These are phyloP conservation scores for Eutrema heterophyllum DNA, from an alignment of 345 rosid species.

Conservation along the genomic window DNA sequence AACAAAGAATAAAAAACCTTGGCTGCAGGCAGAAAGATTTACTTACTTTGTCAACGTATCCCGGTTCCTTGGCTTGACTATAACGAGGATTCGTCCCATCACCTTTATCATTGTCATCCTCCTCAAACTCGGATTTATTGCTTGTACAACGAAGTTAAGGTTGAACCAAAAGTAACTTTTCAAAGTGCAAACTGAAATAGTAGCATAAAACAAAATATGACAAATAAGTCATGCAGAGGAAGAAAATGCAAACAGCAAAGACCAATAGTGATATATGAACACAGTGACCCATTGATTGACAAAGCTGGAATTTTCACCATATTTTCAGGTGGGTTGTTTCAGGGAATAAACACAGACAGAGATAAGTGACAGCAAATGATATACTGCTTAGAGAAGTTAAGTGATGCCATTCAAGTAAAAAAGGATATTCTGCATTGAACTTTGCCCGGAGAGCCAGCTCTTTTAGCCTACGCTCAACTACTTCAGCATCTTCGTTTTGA, in stretches of 20 bases:
- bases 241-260: background rate
- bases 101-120: slow-evolving; percentile 54
- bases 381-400: background rate
- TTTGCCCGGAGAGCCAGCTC: slow-evolving; percentile 77
- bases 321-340: slow-evolving; percentile 2
- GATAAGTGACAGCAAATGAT: background rate
- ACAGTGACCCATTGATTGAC: background rate
- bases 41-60: slow-evolving; percentile 69
- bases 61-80: slow-evolving; percentile 55
- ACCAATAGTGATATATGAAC: background rate
- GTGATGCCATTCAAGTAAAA: slow-evolving; percentile 16
- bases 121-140: slow-evolving; percentile 54
- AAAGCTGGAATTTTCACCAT: background rate
- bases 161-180: slow-evolving; percentile 17
- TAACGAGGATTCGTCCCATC: slow-evolving; percentile 32
- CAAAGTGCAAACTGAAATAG: slow-evolving; percentile 13
- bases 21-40: slow-evolving; percentile 5
- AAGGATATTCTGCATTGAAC: slow-evolving; percentile 93
- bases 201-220: slow-evolving; percentile 4
- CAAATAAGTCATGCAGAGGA: background rate
- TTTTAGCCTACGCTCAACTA: slow-evolving; percentile 55
- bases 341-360: background rate
- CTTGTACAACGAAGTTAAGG: slow-evolving; percentile 62
- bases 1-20: slow-evolving; percentile 13
- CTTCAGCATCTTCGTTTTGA: slow-evolving; percentile 46